Evolutionary conservation across 2,329 filamentous ascomycete genomes (phyloP).

Genomic region (Aspergillus calidoustus): DNA sequence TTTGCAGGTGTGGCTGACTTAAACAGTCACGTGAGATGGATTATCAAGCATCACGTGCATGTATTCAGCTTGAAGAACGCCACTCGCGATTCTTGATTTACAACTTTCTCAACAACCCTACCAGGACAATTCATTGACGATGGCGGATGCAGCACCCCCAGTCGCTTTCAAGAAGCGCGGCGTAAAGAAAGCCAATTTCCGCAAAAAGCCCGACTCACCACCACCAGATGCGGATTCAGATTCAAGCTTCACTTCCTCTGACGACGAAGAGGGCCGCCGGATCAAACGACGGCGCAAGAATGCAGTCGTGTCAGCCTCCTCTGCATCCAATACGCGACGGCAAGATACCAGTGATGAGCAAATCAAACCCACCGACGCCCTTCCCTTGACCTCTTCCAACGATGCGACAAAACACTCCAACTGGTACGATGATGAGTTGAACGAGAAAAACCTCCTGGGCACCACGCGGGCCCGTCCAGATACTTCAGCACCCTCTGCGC

Average conservation of each 20-base stretch:
- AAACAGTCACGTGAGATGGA: background rate
- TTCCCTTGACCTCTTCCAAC: constrained; percentile 68
- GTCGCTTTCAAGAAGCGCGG: constrained; percentile 80
- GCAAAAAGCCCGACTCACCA: constrained; percentile 80
- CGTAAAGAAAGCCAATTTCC: constrained; percentile 75
- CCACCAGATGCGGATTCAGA: constrained; percentile 65
- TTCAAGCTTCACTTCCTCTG: constrained; percentile 72
- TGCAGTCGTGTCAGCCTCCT: constrained; percentile 65
- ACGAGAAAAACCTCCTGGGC: constrained; percentile 52
- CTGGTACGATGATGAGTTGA: constrained; percentile 78
- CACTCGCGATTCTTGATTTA: background rate
- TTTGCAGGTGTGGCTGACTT: background rate
- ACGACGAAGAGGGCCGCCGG: constrained; percentile 75
- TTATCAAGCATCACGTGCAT: constrained; percentile 7
- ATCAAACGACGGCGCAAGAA: constrained; percentile 79
- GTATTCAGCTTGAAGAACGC: background rate
- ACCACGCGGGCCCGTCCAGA: constrained; percentile 32
- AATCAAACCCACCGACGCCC: constrained; percentile 66
- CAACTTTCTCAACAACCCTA: background rate
- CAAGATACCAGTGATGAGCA: constrained; percentile 55
- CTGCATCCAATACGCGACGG: constrained; percentile 42
- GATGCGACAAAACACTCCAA: constrained; percentile 89
- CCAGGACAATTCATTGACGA: background rate
- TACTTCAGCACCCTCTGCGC: constrained; percentile 24
- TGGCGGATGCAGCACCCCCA: constrained; percentile 11